Base-by-base conservation (phyloP, 2,329 filamentous ascomycete genomes). In the Penicillium olsonii region DNA sequence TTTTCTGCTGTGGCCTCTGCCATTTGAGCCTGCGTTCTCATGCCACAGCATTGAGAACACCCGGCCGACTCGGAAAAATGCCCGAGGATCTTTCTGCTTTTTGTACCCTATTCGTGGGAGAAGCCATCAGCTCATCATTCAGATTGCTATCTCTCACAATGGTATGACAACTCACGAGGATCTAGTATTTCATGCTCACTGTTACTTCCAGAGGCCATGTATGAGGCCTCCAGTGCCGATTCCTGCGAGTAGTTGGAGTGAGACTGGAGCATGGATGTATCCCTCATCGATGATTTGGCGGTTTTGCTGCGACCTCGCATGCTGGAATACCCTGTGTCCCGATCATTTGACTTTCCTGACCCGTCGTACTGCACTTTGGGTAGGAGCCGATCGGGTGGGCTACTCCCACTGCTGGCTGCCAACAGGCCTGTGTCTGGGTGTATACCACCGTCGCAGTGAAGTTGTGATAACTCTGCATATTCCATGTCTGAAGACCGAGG, bases 31-130 rank as follows among this genome's bases (percentile, higher is more conserved):
- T n/a, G 49, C 48, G 37, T 59, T 62, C 50, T 69, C 63, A 39
- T 66, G 60, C 65, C 67, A 70, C 2, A 69, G 51, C 18, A 66
- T 57, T 6, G 54, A 43, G 35, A 72, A 70, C 52, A 62, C 61
- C 45, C 48, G 55, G 34, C 61, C 57, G 29, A 56, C 48, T 45
- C 41, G 51, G 29, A 62, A 63, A 45, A 57, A 60, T 26, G 17
- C 45, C 18, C n/a, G 31, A 20, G 46, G 42, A 10, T 54, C 43
- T 17, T 14, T 35, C 26, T 53, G 54, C 39, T 37, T 45, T 12
- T 55, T 55, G 34, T 52, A 55, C 14, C 46, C 52, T 57, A 34
- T 22, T 5, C 2, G 15, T n/a, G 18, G 14, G 2, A 24, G 18
- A 9, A 15, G 33, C 22, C 22, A 34, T 17, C 7, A 37, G 19